Evolutionary conservation across 768 basidiomycete species (phyloP).

Genomic region (Pisolithus marmoratus): DNA sequence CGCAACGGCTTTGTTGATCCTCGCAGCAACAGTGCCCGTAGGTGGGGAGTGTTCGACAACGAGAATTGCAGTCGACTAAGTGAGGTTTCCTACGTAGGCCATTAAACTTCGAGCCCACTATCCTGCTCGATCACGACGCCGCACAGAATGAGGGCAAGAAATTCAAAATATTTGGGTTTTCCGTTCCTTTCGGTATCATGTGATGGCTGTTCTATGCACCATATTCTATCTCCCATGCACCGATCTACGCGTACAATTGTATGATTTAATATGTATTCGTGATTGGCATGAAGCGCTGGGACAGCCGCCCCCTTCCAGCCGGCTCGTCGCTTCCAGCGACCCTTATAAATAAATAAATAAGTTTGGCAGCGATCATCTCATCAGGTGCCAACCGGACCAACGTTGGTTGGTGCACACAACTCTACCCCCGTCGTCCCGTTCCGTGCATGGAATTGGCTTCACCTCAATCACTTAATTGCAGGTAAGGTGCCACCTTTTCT

Average conservation of each 20-base stretch:
- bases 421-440: neutral
- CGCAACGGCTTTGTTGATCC: constrained; percentile 13
- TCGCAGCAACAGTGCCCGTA: constrained; percentile 13
- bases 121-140: constrained; percentile 16
- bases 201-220: constrained; percentile 5
- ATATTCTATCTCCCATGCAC: neutral
- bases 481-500: constrained; percentile 14
- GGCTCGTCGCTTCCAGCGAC: neutral
- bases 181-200: constrained; percentile 16
- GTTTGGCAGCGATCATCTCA: neutral
- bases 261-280: too few species aligned
- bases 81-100: constrained; percentile 12
- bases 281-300: too few species aligned
- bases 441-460: constrained; percentile 26
- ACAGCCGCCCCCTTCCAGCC: neutral
- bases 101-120: constrained; percentile 21
- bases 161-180: constrained; percentile 8
- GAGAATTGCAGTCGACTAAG: constrained; percentile 2
- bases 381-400: neutral
- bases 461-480: constrained; percentile 11
- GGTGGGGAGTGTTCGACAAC: constrained; percentile 7
- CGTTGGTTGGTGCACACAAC: neutral
- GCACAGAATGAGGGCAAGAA: constrained; percentile 2
- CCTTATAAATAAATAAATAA: neutral
- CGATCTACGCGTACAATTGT: too few species aligned